Base-by-base conservation (phyloP, 2,329 filamentous ascomycete species). In the Lecanicillium sp. region DNA sequence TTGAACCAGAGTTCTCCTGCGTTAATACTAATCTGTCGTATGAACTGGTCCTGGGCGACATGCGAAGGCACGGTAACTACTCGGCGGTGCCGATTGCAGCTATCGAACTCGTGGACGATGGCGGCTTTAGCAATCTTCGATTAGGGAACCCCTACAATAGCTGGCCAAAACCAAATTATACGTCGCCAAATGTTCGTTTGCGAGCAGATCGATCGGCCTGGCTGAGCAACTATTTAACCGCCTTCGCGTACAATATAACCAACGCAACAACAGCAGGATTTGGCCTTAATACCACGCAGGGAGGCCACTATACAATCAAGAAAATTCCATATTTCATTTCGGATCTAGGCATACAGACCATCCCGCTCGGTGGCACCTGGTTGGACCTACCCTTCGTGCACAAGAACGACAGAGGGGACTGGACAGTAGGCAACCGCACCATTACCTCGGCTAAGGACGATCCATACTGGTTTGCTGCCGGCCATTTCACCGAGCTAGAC, bases 121-220 rank as follows among this genome's bases (percentile, higher is more conserved):
- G 67, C 1, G 68, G 67, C 0, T 69, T 70, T 39, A 49, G 51
- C 4, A 52, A 64, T 18, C 35, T 70, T 4, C 57, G 58, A 41
- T 48, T 41, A 0, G 53, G 52, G 4, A 59, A 57, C 29, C 64
- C 64, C 0, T 11, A 43, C 1, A 49, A 52, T 22, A 48, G 62
- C 27, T 38, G 50, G 9, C n/a, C n/a, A n/a, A n/a, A n/a, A n/a
- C n/a, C n/a, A n/a, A 41, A 48, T 0, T 50, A 64, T 30, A 41
- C 55, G 2, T 60, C 64, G 35, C 42, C 43, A 2, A 52, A 64
- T 28, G 58, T 61, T 0, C 55, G 66, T 16, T 50, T 71, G 0
- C 42, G 68, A 12, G 68, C 67, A 0, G 68, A 65, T 40, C 59
- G 61, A 41, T 64, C 58, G 1, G 68, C 65, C 0, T 67, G 54